These are phyloP conservation scores for Cladochytrium replicatum DNA, from an alignment of 192 early-diverging fungal species.

Conservation along the genomic window DNA sequence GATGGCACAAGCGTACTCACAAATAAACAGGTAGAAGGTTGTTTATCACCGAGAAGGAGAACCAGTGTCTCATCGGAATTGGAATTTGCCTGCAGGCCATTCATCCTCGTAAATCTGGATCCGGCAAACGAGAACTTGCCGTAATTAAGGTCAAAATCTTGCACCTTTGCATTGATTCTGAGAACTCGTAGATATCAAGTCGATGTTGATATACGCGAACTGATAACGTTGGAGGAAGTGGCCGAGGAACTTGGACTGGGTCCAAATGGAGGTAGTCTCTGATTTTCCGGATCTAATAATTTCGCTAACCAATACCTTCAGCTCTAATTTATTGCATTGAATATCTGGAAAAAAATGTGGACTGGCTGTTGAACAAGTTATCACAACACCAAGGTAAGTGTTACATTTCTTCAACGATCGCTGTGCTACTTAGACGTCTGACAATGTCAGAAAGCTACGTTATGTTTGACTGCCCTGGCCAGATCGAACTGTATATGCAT, in stretches of 20 bases:
- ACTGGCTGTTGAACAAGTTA: constrained; percentile 40
- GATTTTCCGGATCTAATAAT: not conserved
- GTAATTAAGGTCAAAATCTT: constrained; percentile 11
- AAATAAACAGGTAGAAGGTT: constrained; percentile 22
- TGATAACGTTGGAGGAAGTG: constrained; percentile 44
- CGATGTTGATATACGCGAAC: constrained; percentile 38
- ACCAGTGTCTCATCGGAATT: too few relatives aligned
- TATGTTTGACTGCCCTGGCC: constrained; percentile 49
- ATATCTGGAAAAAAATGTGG: constrained; percentile 50
- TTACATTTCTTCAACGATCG: too few relatives aligned
- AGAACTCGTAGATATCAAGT: constrained; percentile 23
- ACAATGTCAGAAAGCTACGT: constrained; percentile 34
- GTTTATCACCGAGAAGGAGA: too few relatives aligned
- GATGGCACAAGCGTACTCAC: constrained; percentile 34
- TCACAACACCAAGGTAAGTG: constrained; percentile 28
- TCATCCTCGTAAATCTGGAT: constrained; percentile 45
- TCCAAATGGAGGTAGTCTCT: constrained; percentile 39
- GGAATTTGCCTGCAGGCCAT: not conserved
- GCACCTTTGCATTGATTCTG: not conserved
- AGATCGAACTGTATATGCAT: constrained; percentile 52
- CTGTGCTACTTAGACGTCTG: constrained; percentile 9
- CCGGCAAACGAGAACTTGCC: constrained; percentile 52
- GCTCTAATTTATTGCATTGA: constrained; percentile 51
- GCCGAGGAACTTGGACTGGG: constrained; percentile 42
- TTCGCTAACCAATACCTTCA: constrained; percentile 2